Evolutionary conservation across 345 rosid species (phyloP), one percentile per base, ranked within the genome.

Genomic region (Stellera chamaejasme): DNA sequence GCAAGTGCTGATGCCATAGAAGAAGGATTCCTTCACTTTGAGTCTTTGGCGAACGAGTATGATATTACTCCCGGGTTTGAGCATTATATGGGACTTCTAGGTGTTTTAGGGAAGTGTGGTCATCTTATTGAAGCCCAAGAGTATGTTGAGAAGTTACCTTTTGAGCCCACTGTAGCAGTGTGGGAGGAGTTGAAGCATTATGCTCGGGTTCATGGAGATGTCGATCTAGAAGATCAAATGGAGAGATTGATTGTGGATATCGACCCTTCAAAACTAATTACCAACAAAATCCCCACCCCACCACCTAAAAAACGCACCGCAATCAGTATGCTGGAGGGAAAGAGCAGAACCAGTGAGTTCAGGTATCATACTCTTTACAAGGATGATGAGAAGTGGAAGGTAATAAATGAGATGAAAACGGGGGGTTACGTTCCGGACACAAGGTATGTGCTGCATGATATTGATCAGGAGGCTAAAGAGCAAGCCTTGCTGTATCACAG

Each of bases 391-490:
- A 83, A 83, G 46, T 64, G 75, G 59, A 81, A 66, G 74, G 84
- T 79, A 32, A 61, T 78, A 66, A 61, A 16, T 27, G 54, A 60
- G 52, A 72, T 76, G 84, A 80, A 80, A 25, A 75, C 70, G 27
- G 72, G 51, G 10, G 64, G 71, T 44, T 87, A 87, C 52, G 95
- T 87, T 28, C 90, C 95, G 0, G 85, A 86, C 69, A 76, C 95
- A 2, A 58, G 84, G 56, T 79, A 62, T 43, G 90, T 86, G 47
- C 88, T 87, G 52, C 95, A 87, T 49, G 90, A 83, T 63, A 83
- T 87, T 27, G 95, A 87, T 66, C 81, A 87, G 62, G 90, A 87
- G 71, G 95, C 95, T 0, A 87, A 87, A 68, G 88, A 87, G 64
- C 90, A 87, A 60, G 84, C 90, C 5, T 63, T 86, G 67, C 68